phyloP scores from a whole-genome alignment of 2,329 filamentous ascomycete species.

The Microcyclosporella mali region DNA sequence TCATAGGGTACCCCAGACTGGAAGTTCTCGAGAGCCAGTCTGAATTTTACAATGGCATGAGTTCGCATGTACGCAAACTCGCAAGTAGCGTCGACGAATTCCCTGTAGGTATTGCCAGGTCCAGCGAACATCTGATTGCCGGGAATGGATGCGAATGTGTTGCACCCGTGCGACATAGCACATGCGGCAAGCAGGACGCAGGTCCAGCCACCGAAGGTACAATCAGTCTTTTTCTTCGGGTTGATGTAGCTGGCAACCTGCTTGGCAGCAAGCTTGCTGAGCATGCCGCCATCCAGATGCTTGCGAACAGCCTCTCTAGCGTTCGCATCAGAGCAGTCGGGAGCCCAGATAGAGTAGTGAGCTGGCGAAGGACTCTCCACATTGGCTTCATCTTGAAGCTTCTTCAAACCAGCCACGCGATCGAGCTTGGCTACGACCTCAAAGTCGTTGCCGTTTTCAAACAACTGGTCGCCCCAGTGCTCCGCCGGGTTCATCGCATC shows the following conservation, averaged over 20 bases:
- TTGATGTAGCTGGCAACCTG: constrained; percentile 12
- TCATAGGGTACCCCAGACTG: constrained; percentile 7
- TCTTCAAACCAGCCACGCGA: neutral
- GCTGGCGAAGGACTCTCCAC: neutral
- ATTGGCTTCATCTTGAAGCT: constrained; percentile 1
- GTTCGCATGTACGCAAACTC: neutral
- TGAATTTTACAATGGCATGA: constrained; percentile 6
- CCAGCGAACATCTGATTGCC: constrained; percentile 1
- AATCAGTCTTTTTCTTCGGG: constrained; percentile 6
- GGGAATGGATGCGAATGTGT: neutral
- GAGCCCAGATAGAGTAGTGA: constrained; percentile 7
- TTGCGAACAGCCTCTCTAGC: constrained; percentile 5
- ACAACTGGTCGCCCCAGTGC: neutral
- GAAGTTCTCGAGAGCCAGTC: constrained; percentile 8
- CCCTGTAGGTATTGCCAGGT: neutral
- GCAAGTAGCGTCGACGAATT: constrained; percentile 5
- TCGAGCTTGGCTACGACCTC: constrained; percentile 4
- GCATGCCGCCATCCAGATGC: constrained; percentile 10
- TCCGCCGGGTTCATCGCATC: too few species aligned
- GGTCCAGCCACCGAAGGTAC: constrained; percentile 3
- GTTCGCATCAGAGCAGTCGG: constrained; percentile 3
- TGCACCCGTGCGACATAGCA: constrained; percentile 11
- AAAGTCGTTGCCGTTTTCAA: constrained; percentile 5
- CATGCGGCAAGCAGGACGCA: constrained; percentile 9
- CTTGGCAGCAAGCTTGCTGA: constrained; percentile 7